Evolutionary conservation across 176 grass and related monocot genomes (phyloP).

Genomic region (Hordeum marinum): DNA sequence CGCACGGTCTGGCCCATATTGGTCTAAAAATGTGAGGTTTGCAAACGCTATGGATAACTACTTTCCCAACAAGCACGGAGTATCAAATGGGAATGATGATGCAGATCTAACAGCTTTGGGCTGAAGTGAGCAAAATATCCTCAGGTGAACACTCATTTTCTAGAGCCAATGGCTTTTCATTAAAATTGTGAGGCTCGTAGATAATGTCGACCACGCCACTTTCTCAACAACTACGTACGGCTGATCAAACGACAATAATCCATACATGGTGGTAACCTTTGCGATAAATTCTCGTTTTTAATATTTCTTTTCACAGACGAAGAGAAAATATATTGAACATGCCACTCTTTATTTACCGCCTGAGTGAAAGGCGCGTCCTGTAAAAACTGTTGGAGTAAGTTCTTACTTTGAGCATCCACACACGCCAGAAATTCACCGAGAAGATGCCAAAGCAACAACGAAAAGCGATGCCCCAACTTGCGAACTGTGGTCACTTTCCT

Average conservation of each 20-base stretch:
- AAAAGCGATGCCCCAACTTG: not conserved
- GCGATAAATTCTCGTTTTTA: not conserved
- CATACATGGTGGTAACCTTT: too few relatives aligned
- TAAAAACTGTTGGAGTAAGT: not conserved
- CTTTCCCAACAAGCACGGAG: not conserved
- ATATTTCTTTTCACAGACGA: not conserved
- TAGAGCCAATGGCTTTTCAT: not conserved
- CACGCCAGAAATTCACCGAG: not conserved
- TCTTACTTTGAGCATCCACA: not conserved
- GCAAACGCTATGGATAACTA: not conserved
- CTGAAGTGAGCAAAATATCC: not conserved
- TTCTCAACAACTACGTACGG: not conserved
- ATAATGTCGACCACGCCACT: not conserved
- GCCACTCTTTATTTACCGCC: not conserved
- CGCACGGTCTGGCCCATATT: not conserved
- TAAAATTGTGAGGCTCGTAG: not conserved
- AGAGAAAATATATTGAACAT: not conserved
- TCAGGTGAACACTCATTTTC: not conserved
- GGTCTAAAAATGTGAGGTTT: constrained; percentile 7
- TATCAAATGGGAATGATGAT: not conserved
- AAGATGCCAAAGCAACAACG: not conserved
- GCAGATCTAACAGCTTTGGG: not conserved
- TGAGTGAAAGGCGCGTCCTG: not conserved
- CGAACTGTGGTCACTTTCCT: not conserved
- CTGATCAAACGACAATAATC: too few relatives aligned